Evolutionary conservation across 2,329 filamentous ascomycete genomes (phyloP).

Genomic region (Domatiomyces globalis): DNA sequence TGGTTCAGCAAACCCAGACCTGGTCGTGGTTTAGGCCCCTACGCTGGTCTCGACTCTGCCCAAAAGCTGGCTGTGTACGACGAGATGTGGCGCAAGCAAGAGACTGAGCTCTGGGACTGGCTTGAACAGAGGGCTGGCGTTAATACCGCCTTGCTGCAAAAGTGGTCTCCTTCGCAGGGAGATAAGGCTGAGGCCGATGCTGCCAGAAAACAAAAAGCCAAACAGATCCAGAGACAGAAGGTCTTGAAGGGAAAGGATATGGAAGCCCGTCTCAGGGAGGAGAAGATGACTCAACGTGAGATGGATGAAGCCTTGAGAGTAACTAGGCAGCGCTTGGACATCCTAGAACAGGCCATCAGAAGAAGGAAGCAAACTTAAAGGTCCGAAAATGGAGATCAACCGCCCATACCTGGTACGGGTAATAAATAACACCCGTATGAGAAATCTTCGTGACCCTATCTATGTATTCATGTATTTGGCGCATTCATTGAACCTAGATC

Average conservation of each 20-base stretch:
- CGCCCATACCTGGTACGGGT: background rate
- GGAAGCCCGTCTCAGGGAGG: constrained; percentile 45
- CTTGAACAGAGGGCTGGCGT: constrained; percentile 72
- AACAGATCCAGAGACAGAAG: constrained; percentile 18
- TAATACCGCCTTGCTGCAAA: constrained; percentile 37
- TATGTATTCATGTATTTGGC: background rate
- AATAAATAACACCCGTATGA: background rate
- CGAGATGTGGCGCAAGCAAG: constrained; percentile 79
- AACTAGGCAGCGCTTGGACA: constrained; percentile 69
- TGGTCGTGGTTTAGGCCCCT: constrained; percentile 26
- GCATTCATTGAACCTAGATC: background rate
- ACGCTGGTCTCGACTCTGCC: constrained; percentile 32
- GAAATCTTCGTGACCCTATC: background rate
- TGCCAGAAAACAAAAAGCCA: constrained; percentile 14
- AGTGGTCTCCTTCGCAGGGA: constrained; percentile 2
- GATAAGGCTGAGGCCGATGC: constrained; percentile 7
- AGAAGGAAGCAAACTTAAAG: background rate
- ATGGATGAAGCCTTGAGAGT: constrained; percentile 68
- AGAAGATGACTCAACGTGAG: constrained; percentile 58
- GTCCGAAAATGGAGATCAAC: background rate
- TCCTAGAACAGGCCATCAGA: constrained; percentile 56
- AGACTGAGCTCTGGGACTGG: constrained; percentile 86
- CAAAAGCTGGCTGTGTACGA: constrained; percentile 74
- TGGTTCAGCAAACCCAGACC: constrained; percentile 40
- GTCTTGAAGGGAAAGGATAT: constrained; percentile 29